Evolutionary conservation across 2,329 filamentous ascomycete species (phyloP).

Genomic region (Fusarium tjaetaba): DNA sequence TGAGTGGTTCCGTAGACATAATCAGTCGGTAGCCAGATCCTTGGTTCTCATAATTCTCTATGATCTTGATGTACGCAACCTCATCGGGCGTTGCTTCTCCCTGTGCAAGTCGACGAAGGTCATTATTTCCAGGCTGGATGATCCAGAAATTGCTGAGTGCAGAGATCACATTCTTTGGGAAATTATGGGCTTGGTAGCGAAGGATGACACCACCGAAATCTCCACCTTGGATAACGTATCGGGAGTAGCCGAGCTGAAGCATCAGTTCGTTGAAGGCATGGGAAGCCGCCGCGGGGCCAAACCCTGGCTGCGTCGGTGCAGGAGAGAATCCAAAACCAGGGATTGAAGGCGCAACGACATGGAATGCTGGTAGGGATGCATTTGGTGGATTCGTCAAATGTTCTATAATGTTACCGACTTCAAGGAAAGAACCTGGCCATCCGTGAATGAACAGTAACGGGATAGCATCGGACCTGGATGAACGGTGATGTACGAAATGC

Average conservation of each 20-base stretch:
- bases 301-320: not conserved
- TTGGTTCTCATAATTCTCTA: not conserved
- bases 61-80: not conserved
- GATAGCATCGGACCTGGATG: fast-evolving
- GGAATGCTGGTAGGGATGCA: not conserved
- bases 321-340: not conserved
- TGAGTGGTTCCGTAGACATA: not conserved
- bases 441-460: not conserved
- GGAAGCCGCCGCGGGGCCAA: not conserved
- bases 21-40: not conserved
- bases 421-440: not conserved
- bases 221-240: not conserved
- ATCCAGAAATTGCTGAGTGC: not conserved
- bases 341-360: not conserved
- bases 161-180: not conserved
- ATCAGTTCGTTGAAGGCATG: not conserved
- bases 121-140: not conserved
- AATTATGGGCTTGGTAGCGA: not conserved
- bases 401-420: not conserved
- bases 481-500: not conserved
- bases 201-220: not conserved
- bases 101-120: not conserved
- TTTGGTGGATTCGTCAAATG: not conserved
- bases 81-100: not conserved
- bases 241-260: not conserved